Conservation (phyloP, 306 rosid species). For the Gastrolobium villosum region DNA sequence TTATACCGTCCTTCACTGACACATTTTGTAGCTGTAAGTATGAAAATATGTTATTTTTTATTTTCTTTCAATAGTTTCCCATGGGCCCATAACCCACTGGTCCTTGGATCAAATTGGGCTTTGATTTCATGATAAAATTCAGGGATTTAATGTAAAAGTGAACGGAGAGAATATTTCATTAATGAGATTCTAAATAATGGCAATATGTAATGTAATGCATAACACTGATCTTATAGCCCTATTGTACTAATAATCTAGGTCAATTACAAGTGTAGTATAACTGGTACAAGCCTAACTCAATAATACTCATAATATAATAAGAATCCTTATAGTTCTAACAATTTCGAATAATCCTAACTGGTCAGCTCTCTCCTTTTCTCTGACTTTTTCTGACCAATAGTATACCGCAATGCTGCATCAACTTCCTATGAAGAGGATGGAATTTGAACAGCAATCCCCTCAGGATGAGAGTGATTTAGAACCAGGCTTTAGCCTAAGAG, state of each 20-base stretch:
- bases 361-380: neutral
- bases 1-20: conserved; percentile 85
- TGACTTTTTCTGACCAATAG: neutral
- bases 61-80: conserved; percentile 39
- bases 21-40: conserved; percentile 93
- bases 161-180: neutral
- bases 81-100: neutral
- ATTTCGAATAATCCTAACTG: neutral
- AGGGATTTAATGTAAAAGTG: conserved; percentile 15
- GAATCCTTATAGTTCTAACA: neutral
- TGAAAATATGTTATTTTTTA: conserved; percentile 35
- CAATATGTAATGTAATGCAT: conserved; percentile 1
- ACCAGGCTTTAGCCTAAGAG: neutral
- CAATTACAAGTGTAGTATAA: neutral
- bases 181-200: neutral
- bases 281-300: neutral
- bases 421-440: neutral
- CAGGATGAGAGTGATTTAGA: neutral
- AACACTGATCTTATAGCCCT: neutral
- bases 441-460: neutral
- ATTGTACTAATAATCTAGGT: conserved; percentile 9
- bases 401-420: neutral
- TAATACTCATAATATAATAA: neutral
- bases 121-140: conserved; percentile 5
- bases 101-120: conserved; percentile 1